A percentile compares a stretch with the other conserved stretches of the same genome.
phyloP scores from a whole-genome alignment of 2,329 filamentous ascomycete genomes.

The Epichloe gansuensis region DNA sequence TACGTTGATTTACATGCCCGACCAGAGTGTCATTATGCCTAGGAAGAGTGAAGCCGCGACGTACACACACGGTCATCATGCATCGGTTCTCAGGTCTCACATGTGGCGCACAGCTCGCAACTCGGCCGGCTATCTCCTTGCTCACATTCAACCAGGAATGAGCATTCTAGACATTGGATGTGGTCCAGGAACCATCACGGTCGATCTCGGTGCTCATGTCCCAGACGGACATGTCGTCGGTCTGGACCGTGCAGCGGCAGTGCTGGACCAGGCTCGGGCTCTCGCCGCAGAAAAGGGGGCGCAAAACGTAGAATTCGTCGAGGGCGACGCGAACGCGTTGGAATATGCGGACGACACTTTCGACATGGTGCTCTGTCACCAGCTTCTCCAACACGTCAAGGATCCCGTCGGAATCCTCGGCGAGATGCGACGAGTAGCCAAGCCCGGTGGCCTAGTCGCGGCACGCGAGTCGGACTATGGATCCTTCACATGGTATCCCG shows the following conservation, averaged over 20 bases:
- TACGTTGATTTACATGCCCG: too few species aligned
- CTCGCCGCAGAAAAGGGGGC: conserved; percentile 17
- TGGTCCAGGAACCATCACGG: conserved; percentile 35
- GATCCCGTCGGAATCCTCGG: conserved; percentile 19
- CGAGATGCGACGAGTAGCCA: conserved; percentile 28
- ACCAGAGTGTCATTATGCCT: background rate
- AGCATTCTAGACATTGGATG: conserved; percentile 34
- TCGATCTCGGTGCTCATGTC: conserved; percentile 24
- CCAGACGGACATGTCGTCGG: conserved; percentile 24
- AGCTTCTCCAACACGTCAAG: conserved; percentile 27
- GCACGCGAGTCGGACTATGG: conserved; percentile 14
- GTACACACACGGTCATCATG: conserved; percentile 28
- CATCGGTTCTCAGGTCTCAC: conserved; percentile 24
- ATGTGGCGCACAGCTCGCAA: conserved; percentile 27
- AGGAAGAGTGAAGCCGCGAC: conserved; percentile 9
- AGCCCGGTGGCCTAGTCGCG: conserved; percentile 27
- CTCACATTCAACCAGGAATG: conserved; percentile 24
- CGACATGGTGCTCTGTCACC: conserved; percentile 26
- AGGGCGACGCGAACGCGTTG: conserved; percentile 17
- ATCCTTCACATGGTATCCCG: conserved; percentile 13
- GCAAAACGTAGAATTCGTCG: conserved; percentile 20
- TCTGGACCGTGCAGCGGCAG: conserved; percentile 22
- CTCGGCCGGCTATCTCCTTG: conserved; percentile 29
- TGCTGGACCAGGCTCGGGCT: conserved; percentile 20
- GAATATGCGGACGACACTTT: conserved; percentile 24